A percentile compares a stretch with the other conserved stretches of the same genome.
Evolutionary conservation across 2,329 filamentous ascomycete species (phyloP).

Genomic region (Fulvia fulva): DNA sequence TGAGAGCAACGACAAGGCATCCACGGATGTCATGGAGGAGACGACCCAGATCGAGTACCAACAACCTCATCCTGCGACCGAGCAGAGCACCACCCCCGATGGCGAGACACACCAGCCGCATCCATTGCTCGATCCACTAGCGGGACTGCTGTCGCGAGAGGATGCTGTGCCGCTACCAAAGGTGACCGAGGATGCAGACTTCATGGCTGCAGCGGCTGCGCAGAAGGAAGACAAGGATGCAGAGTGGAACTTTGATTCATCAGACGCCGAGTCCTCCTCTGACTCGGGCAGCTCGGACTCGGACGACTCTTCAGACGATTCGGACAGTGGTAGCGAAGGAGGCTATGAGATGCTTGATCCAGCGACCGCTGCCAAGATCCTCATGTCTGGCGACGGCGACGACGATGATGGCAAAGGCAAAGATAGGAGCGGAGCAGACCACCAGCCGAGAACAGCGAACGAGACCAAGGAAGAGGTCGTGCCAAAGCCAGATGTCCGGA

Average conservation of each 20-base stretch:
- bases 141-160: constrained; percentile 10
- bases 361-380: constrained; percentile 75
- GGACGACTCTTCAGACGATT: constrained; percentile 46
- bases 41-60: constrained; percentile 15
- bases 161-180: constrained; percentile 14
- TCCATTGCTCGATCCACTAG: background rate
- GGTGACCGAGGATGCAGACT: constrained; percentile 38
- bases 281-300: constrained; percentile 40
- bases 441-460: constrained; percentile 72
- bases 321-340: constrained; percentile 49
- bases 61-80: background rate
- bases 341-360: constrained; percentile 71
- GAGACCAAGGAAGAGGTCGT: constrained; percentile 55
- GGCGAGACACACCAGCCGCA: background rate
- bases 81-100: background rate
- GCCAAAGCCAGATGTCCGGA: constrained; percentile 68
- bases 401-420: constrained; percentile 68
- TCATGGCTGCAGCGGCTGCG: constrained; percentile 42
- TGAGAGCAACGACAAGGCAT: constrained; percentile 9
- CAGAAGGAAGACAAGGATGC: constrained; percentile 54
- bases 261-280: constrained; percentile 59
- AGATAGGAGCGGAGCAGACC: constrained; percentile 37
- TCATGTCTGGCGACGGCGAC: constrained; percentile 78
- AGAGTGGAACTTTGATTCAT: constrained; percentile 74
- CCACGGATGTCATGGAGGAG: constrained; percentile 11